Conservation (phyloP, 148 eudicot genomes). For the Rhododendron molle region DNA sequence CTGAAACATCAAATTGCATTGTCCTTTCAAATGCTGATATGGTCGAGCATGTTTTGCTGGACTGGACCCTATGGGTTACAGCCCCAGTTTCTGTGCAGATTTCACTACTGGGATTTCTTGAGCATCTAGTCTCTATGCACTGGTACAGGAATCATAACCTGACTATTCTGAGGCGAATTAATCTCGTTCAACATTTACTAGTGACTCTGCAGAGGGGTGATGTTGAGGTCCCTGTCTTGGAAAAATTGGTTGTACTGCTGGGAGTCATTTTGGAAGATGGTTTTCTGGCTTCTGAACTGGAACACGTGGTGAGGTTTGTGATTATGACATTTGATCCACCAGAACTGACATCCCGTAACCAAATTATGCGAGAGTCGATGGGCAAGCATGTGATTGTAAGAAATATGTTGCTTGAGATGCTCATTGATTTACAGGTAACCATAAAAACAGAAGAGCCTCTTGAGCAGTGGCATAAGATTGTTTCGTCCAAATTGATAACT, state of each 20-base stretch:
- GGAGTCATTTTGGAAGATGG: slow-evolving; percentile 96
- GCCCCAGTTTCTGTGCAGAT: slow-evolving; percentile 88
- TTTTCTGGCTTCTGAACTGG: slow-evolving; percentile 84
- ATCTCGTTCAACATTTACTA: slow-evolving; percentile 89
- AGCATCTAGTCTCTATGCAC: slow-evolving; percentile 90
- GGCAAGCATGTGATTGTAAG: slow-evolving; percentile 97
- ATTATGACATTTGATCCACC: slow-evolving; percentile 99
- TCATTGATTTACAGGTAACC: slow-evolving; percentile 91
- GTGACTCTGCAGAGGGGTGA: slow-evolving; percentile 97
- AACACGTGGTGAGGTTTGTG: slow-evolving; percentile 89
- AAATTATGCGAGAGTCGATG: slow-evolving; percentile 81
- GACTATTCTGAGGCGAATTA: slow-evolving; percentile 82
- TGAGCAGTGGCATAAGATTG: slow-evolving; percentile 98
- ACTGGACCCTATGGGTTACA: slow-evolving; percentile 98
- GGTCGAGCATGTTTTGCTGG: slow-evolving; percentile 97
- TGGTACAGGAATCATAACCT: slow-evolving; percentile 97
- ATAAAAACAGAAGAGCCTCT: slow-evolving; percentile 81
- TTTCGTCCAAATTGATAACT: slow-evolving; percentile 81
- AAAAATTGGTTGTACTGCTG: slow-evolving; percentile 87
- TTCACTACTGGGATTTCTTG: slow-evolving; percentile 85
- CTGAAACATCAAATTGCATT: slow-evolving; percentile 90
- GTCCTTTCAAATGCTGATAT: slow-evolving; percentile 94
- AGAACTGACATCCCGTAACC: slow-evolving; percentile 43
- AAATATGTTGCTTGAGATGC: slow-evolving; percentile 98
- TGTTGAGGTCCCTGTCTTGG: slow-evolving; percentile 93